Evolutionary conservation across 2,329 filamentous ascomycete species (phyloP), one percentile per base, ranked within the genome.

Genomic region (Plenodomus lindquistii): DNA sequence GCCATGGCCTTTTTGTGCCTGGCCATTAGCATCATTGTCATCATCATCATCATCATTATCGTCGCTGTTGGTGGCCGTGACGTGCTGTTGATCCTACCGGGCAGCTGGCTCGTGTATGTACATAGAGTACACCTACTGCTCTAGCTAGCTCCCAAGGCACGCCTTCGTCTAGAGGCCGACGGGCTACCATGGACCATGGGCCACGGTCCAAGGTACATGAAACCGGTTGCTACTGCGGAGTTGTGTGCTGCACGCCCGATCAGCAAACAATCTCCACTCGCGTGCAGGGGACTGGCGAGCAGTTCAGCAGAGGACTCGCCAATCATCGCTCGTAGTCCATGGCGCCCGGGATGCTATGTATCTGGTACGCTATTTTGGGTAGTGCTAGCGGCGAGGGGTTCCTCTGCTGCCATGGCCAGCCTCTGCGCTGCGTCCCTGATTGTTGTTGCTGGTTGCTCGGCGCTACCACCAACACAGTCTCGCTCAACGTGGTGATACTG

Each of bases 241-340:
- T 24, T 24, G 22, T 24, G 51, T 58, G 50, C 50, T 63, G 62
- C 52, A 40, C 42, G 46, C 55, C 57, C 57, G 59, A 67, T 69
- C 63, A 70, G 65, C 65, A 69, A 69, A 69, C 65, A 68, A 60
- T 65, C 61, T 66, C 67, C 66, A 69, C 67, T 52, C 40, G 53
- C 45, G 55, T 62, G 62, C 67, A 69, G 64, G 64, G 65, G 51
- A 54, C 40, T 57, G 56, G 59, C 63, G 60, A 63, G 54, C 55
- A 50, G 48, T 60, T 50, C 54, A 61, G 58, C 43, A 39, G 40
- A 43, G 52, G 43, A 47, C 48, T 60, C 54, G 55, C 67, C 58
- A 70, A 70, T 70, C 65, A 68, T 50, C 41, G 44, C 49, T 42
- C 48, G 48, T 50, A 44, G 54, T 59, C 52, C 46, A 58, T 42